Conservation (phyloP, 371 early-diverging fungal genomes). For the Capniomyces stellatus region DNA sequence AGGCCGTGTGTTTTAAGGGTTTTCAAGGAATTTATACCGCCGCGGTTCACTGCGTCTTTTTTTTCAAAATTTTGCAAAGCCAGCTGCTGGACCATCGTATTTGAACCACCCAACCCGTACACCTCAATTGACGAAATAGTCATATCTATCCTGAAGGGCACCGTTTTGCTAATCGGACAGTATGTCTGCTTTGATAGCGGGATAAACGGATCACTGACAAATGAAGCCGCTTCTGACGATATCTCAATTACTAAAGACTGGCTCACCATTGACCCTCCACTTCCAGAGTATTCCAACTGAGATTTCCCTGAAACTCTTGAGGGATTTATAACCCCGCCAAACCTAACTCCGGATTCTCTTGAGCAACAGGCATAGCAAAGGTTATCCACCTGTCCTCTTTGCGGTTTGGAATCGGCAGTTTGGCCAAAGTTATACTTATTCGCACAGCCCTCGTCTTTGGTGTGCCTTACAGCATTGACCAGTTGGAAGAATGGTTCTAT, state of each 20-base stretch:
- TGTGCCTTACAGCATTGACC: not conserved
- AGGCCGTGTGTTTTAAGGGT: not conserved
- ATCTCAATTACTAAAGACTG: not conserved
- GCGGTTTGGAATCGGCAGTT: not conserved
- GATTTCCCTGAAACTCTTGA: not conserved
- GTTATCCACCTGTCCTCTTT: not conserved
- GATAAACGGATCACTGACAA: conserved; percentile 1
- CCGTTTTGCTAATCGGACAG: not conserved
- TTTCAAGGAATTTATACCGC: not conserved
- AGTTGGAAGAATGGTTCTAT: conserved; percentile 1
- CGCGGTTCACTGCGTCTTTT: not conserved
- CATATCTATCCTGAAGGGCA: not conserved
- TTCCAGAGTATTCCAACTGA: not conserved
- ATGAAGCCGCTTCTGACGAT: not conserved
- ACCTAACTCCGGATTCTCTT: not conserved
- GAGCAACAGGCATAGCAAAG: not conserved
- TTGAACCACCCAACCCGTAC: not conserved
- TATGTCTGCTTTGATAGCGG: not conserved
- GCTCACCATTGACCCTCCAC: not conserved
- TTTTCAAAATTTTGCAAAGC: not conserved
- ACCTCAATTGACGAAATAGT: not conserved
- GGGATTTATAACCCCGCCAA: not conserved
- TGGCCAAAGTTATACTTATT: not conserved
- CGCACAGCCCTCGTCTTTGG: too few relatives aligned
- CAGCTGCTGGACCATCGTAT: not conserved